Conservation (phyloP, 2,329 filamentous ascomycete species). For the Cytospora mali region DNA sequence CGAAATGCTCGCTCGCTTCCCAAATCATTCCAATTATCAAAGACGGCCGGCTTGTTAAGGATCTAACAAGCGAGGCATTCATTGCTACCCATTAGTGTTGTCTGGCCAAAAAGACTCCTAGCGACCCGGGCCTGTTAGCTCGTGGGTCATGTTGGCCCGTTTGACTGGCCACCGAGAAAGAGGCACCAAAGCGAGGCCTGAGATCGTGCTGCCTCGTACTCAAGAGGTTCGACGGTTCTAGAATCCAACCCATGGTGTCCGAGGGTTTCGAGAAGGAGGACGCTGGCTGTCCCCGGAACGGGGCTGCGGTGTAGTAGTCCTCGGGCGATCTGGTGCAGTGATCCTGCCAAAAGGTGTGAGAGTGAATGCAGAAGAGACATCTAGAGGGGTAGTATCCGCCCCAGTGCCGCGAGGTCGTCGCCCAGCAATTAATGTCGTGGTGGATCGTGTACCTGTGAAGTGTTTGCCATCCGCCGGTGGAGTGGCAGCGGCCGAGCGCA, state of each 20-base stretch:
- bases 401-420: background rate
- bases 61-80: too few relatives aligned
- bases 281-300: background rate
- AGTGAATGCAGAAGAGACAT: background rate
- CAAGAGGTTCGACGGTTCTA: background rate
- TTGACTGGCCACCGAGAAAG: background rate
- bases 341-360: background rate
- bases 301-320: background rate
- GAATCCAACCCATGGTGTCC: background rate
- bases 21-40: background rate
- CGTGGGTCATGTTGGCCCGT: background rate
- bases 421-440: too few relatives aligned
- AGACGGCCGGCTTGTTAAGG: background rate
- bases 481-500: too few relatives aligned
- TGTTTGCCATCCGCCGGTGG: background rate
- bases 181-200: background rate
- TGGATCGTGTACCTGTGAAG: background rate
- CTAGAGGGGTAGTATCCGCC: background rate
- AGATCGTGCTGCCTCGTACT: background rate
- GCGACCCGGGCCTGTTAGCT: too few relatives aligned
- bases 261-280: background rate
- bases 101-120: too few relatives aligned
- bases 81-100: too few relatives aligned
- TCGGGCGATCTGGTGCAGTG: conserved; percentile 2
- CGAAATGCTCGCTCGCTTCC: conserved; percentile 6